Base-by-base conservation (phyloP, 768 basidiomycete species). In the Lyophyllum decastes region DNA sequence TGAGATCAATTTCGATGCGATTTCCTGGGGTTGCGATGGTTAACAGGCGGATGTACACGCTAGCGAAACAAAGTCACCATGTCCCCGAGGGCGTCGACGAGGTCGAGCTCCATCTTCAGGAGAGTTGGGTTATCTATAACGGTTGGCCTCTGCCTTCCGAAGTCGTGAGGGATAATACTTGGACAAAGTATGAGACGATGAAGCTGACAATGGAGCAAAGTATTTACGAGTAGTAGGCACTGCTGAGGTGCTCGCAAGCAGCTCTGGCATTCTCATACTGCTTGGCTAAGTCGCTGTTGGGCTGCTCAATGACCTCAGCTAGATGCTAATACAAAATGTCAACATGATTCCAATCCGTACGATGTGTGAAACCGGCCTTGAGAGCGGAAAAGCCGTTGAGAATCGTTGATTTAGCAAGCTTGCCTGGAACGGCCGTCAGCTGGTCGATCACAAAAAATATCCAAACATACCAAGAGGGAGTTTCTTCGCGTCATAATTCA, bases 401-500 rank as follows among this genome's bases (percentile, higher is more conserved):
- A 59, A 87, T 83, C 0, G 84, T 86, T 6, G 78, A 72, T 64
- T 86, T 86, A 5, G 85, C 76, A 17, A 87, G 74, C 72, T 87
- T 86, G 6, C 83, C 82, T 83, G 14, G 46, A 2, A 17, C 11
- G 4, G 9, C 16, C 24, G 40, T 61, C 12, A 60, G 35, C n/a
- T 16, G 62, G 8, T 46, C n/a, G n/a, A 16, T 6, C 12, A 7
- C 49, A 50, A 19, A 25, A 33, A 19, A 16, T 12, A 49, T 2
- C n/a, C 10, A 17, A 12, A 46, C 60, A 45, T 66, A 78, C 84
- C 85, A 17, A 86, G 78, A 16, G 85, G 85, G 22, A 86, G 75
- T 62, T 86, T 87, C 62, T 80, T 80, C 4, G 85, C 85, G 64
- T 87, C 85, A 59, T 87, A 87, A 60, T 86, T 85, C 82, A 87